Base-by-base conservation (phyloP, 2,329 filamentous ascomycete species). In the Arthrobotrys megalospora region DNA sequence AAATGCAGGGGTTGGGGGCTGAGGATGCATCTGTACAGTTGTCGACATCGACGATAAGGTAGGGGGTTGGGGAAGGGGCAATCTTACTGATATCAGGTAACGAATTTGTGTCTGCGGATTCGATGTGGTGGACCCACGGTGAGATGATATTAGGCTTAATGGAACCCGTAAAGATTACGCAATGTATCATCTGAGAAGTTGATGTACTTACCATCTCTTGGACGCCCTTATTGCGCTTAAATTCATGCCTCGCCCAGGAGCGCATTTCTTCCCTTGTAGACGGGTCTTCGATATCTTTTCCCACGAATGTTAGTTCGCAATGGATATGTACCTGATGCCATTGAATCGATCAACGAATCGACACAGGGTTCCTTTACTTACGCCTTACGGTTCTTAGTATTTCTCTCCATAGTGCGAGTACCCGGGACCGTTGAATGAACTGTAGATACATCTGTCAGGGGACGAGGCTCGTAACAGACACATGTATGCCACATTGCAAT, bases 51-150 rank as follows among this genome's bases (percentile, higher is more conserved):
- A 60, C 36, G 65, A 76, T 52, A 76, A 68, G 71, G 14, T 47
- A 45, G 28, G 65, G 58, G 63, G 50, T 32, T 24, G 24, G 43
- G 60, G 32, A 48, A 19, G 36, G 32, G 47, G 48, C 32, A 63
- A 43, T 24, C 67, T 72, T 67, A 78, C 75, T 69, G 75, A 78
- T 71, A 78, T 78, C 75, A 78, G 55, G 67, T 78, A 78, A 64
- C 75, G 75, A 63, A 78, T 72, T 52, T 78, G 75, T n/a, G 67
- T 78, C 75, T 78, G 62, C 63, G 28, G 50, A 28, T 73, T 47
- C 19, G 12, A 70, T 16, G 36, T n/a, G 45, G 63, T 53, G 36
- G 36, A 52, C 34, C 71, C 71, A 52, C 47, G 55, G 34, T 43
- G 47, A 36, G 21, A 38, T 36, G 50, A 68, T 21, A 71, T 78